Conservation (phyloP, 805 yeast genomes). For the Metschnikowia cerradonensis region DNA sequence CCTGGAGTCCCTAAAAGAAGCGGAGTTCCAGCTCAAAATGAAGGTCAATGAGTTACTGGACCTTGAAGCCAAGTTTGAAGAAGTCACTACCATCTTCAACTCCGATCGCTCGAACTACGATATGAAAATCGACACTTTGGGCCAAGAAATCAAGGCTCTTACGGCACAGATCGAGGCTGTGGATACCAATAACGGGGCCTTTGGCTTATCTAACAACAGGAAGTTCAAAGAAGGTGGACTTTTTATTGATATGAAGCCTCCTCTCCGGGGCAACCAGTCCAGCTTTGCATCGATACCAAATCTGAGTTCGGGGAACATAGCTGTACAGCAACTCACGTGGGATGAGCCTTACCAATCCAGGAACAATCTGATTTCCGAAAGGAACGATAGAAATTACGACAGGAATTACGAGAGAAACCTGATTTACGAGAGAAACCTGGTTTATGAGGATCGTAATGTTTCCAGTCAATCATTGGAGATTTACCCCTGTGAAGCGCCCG, state of each 20-base stretch:
- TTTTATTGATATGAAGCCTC: slow-evolving; percentile 10
- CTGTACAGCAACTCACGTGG: not conserved
- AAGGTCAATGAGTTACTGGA: slow-evolving; percentile 23
- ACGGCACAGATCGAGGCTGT: not conserved
- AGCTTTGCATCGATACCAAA: not conserved
- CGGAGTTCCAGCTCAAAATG: slow-evolving; percentile 17
- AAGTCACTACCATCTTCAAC: slow-evolving; percentile 28
- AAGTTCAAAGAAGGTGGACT: slow-evolving; percentile 13
- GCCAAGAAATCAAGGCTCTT: slow-evolving; percentile 12
- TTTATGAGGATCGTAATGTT: slow-evolving; percentile 5
- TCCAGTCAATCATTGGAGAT: slow-evolving; percentile 30
- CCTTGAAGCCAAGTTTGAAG: slow-evolving; percentile 27
- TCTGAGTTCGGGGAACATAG: not conserved
- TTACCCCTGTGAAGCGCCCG: slow-evolving; percentile 14
- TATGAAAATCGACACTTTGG: slow-evolving; percentile 23
- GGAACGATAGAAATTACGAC: not conserved
- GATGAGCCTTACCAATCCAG: not conserved
- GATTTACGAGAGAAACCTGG: not conserved
- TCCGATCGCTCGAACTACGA: slow-evolving; percentile 28
- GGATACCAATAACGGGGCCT: not conserved
- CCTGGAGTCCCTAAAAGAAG: slow-evolving; percentile 24
- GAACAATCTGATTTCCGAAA: not conserved
- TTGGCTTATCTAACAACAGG: slow-evolving; percentile 6
- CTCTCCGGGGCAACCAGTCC: not conserved
- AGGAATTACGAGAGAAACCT: not conserved